A percentile compares a stretch with the other conserved stretches of the same genome.
phyloP scores from a whole-genome alignment of 495 filamentous ascomycete genomes.

The Neurospora sp. region DNA sequence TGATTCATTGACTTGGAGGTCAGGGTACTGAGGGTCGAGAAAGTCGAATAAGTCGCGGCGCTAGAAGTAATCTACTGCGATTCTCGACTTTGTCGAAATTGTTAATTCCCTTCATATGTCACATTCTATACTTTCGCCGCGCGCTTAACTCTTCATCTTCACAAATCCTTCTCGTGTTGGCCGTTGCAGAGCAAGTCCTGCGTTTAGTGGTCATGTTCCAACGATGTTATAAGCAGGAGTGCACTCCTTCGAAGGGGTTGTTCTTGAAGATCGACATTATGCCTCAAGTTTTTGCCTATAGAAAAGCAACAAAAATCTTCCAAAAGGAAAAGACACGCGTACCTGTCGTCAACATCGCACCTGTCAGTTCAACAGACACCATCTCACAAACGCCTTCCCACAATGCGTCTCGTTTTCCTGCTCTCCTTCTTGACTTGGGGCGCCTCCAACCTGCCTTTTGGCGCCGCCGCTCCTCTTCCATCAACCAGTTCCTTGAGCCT shows the following conservation, averaged over 20 bases:
- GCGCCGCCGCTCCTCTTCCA: background rate
- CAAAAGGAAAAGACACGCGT: background rate
- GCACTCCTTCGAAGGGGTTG: background rate
- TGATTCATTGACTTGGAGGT: background rate
- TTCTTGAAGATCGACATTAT: background rate
- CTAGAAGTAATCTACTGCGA: background rate
- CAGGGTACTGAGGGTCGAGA: background rate
- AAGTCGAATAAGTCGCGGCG: background rate
- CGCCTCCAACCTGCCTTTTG: background rate
- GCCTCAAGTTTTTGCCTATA: background rate
- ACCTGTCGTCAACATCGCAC: background rate
- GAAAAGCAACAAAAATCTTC: background rate
- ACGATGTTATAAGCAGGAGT: background rate
- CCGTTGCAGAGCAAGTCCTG: no score
- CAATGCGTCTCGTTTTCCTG: background rate
- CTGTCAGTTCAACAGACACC: background rate
- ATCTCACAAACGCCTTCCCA: background rate
- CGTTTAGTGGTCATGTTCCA: background rate
- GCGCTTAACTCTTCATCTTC: background rate
- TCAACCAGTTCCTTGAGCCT: background rate
- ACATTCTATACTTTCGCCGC: background rate
- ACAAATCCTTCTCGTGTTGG: no score
- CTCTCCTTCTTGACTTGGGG: background rate
- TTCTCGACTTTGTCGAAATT: background rate
- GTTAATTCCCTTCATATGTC: background rate